A percentile compares a stretch with the other conserved stretches of the same genome.
phyloP scores from a whole-genome alignment of 169 alveolate genomes.

The Prorocentrum cordatum region DNA sequence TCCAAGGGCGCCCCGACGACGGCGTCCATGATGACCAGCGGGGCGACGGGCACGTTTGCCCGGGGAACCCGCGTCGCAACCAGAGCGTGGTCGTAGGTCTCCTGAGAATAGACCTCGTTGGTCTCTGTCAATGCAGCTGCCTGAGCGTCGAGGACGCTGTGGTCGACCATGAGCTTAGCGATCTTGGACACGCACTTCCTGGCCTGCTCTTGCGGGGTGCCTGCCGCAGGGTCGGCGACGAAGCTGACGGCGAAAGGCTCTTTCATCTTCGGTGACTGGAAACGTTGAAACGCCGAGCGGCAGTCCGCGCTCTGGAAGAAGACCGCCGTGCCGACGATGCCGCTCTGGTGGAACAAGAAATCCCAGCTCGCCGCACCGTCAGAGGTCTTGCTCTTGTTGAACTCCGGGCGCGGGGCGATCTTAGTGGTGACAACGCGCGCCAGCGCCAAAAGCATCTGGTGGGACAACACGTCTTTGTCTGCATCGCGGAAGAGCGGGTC shows the following conservation, averaged over 20 bases:
- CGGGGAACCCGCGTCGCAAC: too few relatives aligned
- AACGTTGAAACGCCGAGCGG: background rate
- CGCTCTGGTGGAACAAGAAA: background rate
- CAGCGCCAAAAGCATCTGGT: background rate
- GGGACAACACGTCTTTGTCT: background rate
- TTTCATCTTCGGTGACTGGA: background rate
- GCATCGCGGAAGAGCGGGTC: background rate
- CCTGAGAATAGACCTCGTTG: too few relatives aligned
- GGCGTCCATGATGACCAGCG: too few relatives aligned
- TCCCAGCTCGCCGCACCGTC: background rate
- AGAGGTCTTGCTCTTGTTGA: background rate
- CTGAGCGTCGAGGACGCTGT: too few relatives aligned
- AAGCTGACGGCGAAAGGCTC: background rate
- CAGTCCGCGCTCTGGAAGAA: constrained; percentile 8
- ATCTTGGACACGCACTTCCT: too few relatives aligned
- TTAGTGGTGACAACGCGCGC: background rate
- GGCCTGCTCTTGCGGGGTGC: too few relatives aligned
- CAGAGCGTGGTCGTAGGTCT: too few relatives aligned
- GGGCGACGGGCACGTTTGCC: too few relatives aligned
- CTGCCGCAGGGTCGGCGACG: too few relatives aligned
- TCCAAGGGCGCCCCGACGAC: too few relatives aligned
- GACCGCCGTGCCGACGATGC: background rate
- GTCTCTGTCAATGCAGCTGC: too few relatives aligned
- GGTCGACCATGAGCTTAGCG: too few relatives aligned
- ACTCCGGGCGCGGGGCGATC: background rate